Base-by-base conservation (phyloP, 345 rosid species). In the Melaleuca alternifolia region DNA sequence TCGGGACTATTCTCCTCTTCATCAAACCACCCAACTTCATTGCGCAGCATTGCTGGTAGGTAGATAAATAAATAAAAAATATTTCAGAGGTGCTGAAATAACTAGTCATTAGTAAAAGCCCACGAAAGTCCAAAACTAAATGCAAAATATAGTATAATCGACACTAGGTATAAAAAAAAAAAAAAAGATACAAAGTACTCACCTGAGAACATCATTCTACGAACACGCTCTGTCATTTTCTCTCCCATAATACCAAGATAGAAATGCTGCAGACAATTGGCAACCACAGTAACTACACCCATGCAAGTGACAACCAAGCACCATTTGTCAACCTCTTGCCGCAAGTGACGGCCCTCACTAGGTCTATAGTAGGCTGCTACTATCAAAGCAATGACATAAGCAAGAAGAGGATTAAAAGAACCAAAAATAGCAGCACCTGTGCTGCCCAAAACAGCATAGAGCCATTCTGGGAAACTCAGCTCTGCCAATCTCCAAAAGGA, bases 121-220 rank as follows among this genome's bases (percentile, higher is more conserved):
- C 0, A 3, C 6, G 3, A 71, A 65, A 71, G 79, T 71, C 48
- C 48, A 33, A 71, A 57, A 33, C 79, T 71, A 71, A 56, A 33
- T 33, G 46, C 79, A 71, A 13, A 10, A 59, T 9, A 28, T 59
- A 71, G 79, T 71, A 71, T 24, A 71, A 71, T 71, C 37, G 46
- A 76, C 87, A 54, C 79, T 71, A 88, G 83, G 81, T 54, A 87
- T 44, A 56, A 37, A 48, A n/a, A 28, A 16, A 18, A 50, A 76
- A 24, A 44, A 26, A 15, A 6, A 9, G 37, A 16, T 71, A 59
- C 48, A 71, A 8, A 16, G 24, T 33, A 71, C 79, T 86, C 89
- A 96, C 99, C 99, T 92, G 99, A 96, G 91, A 97, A 97, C 99
- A 97, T 97, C 99, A 97, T 97, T 88, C 99, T 89, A 83, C 99